These are phyloP conservation scores for Monosporascus sp. DNA, from an alignment of 2,329 filamentous ascomycete species.

Conservation along the genomic window DNA sequence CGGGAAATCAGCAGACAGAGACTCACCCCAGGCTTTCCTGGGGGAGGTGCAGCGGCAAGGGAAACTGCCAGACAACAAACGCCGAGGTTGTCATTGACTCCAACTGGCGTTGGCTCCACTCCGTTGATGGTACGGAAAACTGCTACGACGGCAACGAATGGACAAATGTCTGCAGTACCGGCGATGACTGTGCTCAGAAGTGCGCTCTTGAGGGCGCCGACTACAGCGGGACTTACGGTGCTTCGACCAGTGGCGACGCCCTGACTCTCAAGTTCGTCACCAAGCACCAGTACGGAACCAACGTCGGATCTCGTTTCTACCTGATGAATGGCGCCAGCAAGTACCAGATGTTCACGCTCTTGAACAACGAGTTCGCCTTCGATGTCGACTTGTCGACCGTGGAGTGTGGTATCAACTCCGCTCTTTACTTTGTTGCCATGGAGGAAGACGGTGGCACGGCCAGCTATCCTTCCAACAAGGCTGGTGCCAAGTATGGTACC, in stretches of 20 bases:
- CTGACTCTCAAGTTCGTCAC: slow-evolving; percentile 50
- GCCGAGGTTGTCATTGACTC: slow-evolving; percentile 46
- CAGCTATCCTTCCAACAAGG: slow-evolving; percentile 42
- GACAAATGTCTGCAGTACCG: slow-evolving; percentile 32
- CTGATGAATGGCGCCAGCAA: slow-evolving; percentile 50
- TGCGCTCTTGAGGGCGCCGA: slow-evolving; percentile 43
- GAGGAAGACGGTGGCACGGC: slow-evolving; percentile 47
- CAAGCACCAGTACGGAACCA: slow-evolving; percentile 37
- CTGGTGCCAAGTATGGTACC: slow-evolving; percentile 45
- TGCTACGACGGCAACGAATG: slow-evolving; percentile 44
- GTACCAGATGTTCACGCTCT: slow-evolving; percentile 55
- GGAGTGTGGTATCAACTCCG: slow-evolving; percentile 59
- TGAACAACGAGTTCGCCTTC: slow-evolving; percentile 59
- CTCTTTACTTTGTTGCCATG: slow-evolving; percentile 55
- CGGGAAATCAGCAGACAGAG: slow-evolving; percentile 36
- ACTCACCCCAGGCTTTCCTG: slow-evolving; percentile 43
- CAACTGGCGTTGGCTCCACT: slow-evolving; percentile 51
- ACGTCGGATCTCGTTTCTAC: slow-evolving; percentile 49
- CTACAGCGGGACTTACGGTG: slow-evolving; percentile 42
- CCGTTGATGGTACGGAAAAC: slow-evolving; percentile 37
- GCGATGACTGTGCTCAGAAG: slow-evolving; percentile 36
- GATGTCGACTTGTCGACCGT: slow-evolving; percentile 60
- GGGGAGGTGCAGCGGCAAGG: slow-evolving; percentile 39
- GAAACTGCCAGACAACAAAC: slow-evolving; percentile 39
- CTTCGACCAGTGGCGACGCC: slow-evolving; percentile 41